These are phyloP conservation scores for Penicillium salamii DNA, from an alignment of 495 filamentous ascomycete genomes.

Conservation along the genomic window DNA sequence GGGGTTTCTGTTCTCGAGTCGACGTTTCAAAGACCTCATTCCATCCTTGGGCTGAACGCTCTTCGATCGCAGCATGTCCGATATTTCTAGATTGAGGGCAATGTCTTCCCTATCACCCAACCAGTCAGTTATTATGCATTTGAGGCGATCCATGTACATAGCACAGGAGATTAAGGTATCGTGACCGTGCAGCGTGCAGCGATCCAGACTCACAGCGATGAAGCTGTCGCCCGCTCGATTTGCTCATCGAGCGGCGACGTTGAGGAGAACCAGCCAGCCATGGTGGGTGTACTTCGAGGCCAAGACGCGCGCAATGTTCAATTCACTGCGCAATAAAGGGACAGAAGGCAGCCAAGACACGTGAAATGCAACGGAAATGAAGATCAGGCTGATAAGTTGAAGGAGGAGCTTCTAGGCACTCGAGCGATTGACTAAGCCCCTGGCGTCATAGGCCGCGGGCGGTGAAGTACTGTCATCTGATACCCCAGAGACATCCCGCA, in stretches of 20 bases:
- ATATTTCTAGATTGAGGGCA: slow-evolving; percentile 93
- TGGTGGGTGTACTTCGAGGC: slow-evolving; percentile 42
- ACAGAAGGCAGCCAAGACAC: slow-evolving; percentile 2
- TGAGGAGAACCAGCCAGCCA: slow-evolving; percentile 90
- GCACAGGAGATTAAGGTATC: neutral
- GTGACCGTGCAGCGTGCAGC: neutral
- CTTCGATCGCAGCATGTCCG: slow-evolving; percentile 93
- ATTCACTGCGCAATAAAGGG: neutral
- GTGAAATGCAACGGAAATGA: slow-evolving; percentile 5
- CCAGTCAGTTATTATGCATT: neutral
- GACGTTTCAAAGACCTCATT: slow-evolving; percentile 90
- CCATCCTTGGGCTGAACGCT: slow-evolving; percentile 95
- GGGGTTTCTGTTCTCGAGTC: slow-evolving; percentile 93
- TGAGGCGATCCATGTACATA: neutral
- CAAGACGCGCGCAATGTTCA: neutral
- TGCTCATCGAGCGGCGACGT: slow-evolving; percentile 91
- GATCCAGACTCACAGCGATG: slow-evolving; percentile 67
- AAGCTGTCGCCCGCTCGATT: slow-evolving; percentile 89
- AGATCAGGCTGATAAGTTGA: slow-evolving; percentile 13
- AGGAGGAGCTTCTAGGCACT: slow-evolving; percentile 17
- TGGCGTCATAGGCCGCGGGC: slow-evolving; percentile 35
- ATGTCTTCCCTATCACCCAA: slow-evolving; percentile 77
- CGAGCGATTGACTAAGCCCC: slow-evolving; percentile 25
- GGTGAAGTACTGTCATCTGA: slow-evolving; percentile 28
- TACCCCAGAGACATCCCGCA: slow-evolving; percentile 21